Evolutionary conservation across 192 early-diverging fungal species (phyloP), one percentile per base, ranked within the genome.

Genomic region (Chytriomyces sp.): DNA sequence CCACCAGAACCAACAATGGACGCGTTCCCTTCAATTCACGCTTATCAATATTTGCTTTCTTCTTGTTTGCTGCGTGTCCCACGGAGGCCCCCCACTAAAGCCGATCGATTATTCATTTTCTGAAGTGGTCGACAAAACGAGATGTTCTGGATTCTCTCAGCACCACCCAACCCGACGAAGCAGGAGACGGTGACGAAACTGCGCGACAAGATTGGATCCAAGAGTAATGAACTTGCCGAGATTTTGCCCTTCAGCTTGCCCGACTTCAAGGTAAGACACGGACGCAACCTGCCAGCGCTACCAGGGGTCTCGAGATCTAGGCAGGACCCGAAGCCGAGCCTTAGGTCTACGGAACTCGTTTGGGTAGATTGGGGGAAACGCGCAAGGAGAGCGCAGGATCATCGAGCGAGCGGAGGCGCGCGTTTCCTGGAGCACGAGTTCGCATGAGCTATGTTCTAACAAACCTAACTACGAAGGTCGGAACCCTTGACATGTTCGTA

Each of bases 401-500:
- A n/a, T n/a, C n/a, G n/a, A n/a, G n/a, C n/a, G n/a, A n/a, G n/a
- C n/a, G n/a, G n/a, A n/a, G n/a, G n/a, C n/a, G n/a, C n/a, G n/a
- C n/a, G n/a, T n/a, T n/a, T n/a, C n/a, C n/a, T n/a, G n/a, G n/a
- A n/a, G n/a, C n/a, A n/a, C n/a, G n/a, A n/a, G n/a, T n/a, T n/a
- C n/a, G n/a, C n/a, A n/a, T n/a, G n/a, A n/a, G n/a, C n/a, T n/a
- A n/a, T n/a, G n/a, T n/a, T n/a, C n/a, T n/a, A n/a, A n/a, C n/a
- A n/a, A n/a, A n/a, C 44, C 44, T 22, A 49, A 49, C 22, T 49
- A 4, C 36, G n/a, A 52, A 95, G 94, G 93, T 96, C 75, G 96
- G 96, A 44, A 99, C 96, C 28, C 85, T 99, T 44, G 96, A 99
- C 78, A 86, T 89, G 0, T 87, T 99, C 17, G 93, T 98, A 22